A percentile compares a stretch with the other conserved stretches of the same genome.
phyloP scores from a whole-genome alignment of 768 basidiomycete species.

The Mycena albidolilacea region DNA sequence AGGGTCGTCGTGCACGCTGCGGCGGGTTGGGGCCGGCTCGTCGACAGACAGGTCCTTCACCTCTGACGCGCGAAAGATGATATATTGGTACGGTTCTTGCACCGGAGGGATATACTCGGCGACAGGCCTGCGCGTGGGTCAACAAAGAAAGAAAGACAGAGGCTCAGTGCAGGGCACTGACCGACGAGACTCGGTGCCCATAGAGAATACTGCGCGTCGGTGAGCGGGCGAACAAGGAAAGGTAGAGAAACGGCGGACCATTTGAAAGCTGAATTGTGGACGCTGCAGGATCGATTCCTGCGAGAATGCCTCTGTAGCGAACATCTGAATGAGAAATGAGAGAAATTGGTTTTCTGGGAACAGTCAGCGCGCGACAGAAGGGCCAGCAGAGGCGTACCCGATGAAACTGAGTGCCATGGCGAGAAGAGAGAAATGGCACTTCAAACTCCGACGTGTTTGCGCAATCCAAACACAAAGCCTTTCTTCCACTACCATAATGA shows the following conservation, averaged over 20 bases:
- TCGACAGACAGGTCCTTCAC: conserved; percentile 93
- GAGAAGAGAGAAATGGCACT: conserved; percentile 30
- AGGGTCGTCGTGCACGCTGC: conserved; percentile 87
- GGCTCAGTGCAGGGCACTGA: conserved; percentile 52
- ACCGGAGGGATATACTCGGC: conserved; percentile 88
- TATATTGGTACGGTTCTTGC: conserved; percentile 88
- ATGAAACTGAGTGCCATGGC: conserved; percentile 84
- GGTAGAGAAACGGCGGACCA: conserved; percentile 61
- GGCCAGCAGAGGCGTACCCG: conserved; percentile 60
- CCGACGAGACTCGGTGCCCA: conserved; percentile 91
- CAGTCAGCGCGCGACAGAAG: neutral
- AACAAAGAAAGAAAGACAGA: conserved; percentile 6
- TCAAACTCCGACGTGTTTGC: conserved; percentile 15
- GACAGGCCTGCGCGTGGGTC: conserved; percentile 64
- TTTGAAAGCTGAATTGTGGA: conserved; percentile 92
- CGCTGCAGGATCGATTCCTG: conserved; percentile 87
- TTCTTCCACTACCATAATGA: no score
- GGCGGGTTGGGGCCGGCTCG: conserved; percentile 66
- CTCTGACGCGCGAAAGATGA: conserved; percentile 92
- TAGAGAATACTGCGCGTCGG: conserved; percentile 74
- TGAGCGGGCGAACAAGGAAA: neutral
- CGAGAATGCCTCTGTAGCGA: conserved; percentile 89
- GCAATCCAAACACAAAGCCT: neutral
- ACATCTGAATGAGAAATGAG: conserved; percentile 94
- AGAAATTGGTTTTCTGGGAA: conserved; percentile 84